These are phyloP conservation scores for Penicillium sp. DNA, from an alignment of 2,329 filamentous ascomycete genomes.

Conservation along the genomic window DNA sequence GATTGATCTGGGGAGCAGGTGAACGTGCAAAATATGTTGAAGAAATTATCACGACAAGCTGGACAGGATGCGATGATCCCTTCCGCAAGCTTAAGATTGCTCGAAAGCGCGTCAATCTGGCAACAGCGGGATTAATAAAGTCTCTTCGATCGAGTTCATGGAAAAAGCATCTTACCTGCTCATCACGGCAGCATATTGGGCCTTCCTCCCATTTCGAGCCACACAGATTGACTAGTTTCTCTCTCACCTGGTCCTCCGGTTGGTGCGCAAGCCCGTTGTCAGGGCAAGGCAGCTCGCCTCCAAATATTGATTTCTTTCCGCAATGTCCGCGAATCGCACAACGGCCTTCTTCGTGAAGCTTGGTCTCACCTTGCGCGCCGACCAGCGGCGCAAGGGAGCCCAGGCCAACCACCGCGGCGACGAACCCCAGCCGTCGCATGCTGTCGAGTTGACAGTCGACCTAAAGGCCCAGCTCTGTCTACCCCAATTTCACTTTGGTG, in stretches of 20 bases:
- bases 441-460: background rate
- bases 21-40: constrained; percentile 95
- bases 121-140: no score
- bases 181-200: constrained; percentile 74
- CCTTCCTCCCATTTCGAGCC: constrained; percentile 79
- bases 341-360: constrained; percentile 74
- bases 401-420: constrained; percentile 25
- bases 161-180: constrained; percentile 53
- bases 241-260: constrained; percentile 64
- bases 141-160: background rate
- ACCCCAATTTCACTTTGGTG: background rate
- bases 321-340: constrained; percentile 90
- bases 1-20: constrained; percentile 97
- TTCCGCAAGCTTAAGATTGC: constrained; percentile 79
- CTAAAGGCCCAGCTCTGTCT: background rate
- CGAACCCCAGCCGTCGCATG: constrained; percentile 31
- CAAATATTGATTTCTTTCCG: constrained; percentile 84
- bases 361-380: constrained; percentile 32
- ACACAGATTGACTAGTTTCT: constrained; percentile 77
- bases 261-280: constrained; percentile 79
- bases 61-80: constrained; percentile 89
- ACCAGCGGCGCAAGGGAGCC: constrained; percentile 25
- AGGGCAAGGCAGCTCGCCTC: constrained; percentile 80
- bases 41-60: constrained; percentile 97
- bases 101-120: constrained; percentile 71